phyloP scores from a whole-genome alignment of 2,329 filamentous ascomycete genomes.

The Colletotrichum graminicola region DNA sequence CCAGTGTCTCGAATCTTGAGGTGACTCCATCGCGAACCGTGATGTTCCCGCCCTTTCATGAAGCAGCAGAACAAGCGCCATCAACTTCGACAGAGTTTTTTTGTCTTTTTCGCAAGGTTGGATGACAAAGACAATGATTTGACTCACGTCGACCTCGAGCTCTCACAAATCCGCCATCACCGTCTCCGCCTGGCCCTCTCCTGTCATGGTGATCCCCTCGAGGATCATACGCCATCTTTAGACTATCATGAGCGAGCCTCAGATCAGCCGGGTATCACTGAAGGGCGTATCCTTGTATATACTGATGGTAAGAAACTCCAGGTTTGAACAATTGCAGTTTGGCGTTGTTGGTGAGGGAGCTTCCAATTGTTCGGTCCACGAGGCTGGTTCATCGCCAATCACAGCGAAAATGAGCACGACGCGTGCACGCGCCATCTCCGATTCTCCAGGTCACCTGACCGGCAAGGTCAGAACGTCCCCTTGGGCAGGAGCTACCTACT shows the following conservation, averaged over 20 bases:
- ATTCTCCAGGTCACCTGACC: conserved; percentile 33
- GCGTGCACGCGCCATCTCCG: conserved; percentile 32
- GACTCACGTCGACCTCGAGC: conserved; percentile 66
- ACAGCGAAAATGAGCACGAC: conserved; percentile 38
- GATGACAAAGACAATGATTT: background rate
- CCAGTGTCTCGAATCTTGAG: conserved; percentile 1
- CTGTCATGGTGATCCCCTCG: conserved; percentile 62
- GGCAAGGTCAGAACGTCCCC: background rate
- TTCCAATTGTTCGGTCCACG: conserved; percentile 12
- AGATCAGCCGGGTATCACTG: background rate
- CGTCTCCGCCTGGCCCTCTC: conserved; percentile 51
- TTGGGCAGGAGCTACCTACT: background rate
- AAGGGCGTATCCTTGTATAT: background rate
- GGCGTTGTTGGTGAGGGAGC: conserved; percentile 18
- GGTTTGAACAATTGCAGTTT: conserved; percentile 10
- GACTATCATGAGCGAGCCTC: conserved; percentile 31
- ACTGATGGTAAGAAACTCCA: conserved; percentile 7
- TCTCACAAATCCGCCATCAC: conserved; percentile 61
- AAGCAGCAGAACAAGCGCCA: background rate
- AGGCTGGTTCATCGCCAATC: conserved; percentile 28
- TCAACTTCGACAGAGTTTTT: no score
- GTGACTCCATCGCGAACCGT: background rate
- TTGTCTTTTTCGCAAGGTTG: no score
- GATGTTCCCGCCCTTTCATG: background rate
- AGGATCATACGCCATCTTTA: conserved; percentile 66